These are phyloP conservation scores for Cutaneotrichosporon sp. DNA, from an alignment of 1,284 basidiomycete genomes.

Conservation along the genomic window DNA sequence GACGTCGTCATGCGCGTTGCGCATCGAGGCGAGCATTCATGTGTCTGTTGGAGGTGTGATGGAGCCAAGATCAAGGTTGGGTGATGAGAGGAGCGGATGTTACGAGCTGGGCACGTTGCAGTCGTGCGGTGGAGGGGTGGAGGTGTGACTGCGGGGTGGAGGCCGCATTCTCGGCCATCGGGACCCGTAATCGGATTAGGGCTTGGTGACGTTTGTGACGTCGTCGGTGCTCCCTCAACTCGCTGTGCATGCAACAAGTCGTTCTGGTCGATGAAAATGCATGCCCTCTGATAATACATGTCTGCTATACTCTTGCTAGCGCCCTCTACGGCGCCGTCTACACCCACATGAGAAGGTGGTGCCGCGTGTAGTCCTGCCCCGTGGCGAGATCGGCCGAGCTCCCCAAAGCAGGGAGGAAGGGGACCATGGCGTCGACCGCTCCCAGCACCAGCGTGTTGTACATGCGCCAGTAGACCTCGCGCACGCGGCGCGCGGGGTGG, in stretches of 20 bases:
- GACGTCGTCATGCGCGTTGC: constrained; percentile 3
- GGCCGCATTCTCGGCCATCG: neutral
- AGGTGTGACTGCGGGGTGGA: neutral
- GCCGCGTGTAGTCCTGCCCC: constrained; percentile 77
- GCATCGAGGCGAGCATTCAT: neutral
- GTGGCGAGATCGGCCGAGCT: constrained; percentile 78
- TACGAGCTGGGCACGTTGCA: neutral
- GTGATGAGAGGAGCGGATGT: neutral
- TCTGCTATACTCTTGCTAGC: neutral
- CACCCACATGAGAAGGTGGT: constrained; percentile 66
- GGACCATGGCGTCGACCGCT: constrained; percentile 84
- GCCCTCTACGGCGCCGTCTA: constrained; percentile 20
- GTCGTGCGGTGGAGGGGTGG: too few species aligned
- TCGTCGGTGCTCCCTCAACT: too few species aligned
- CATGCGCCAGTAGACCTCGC: constrained; percentile 92
- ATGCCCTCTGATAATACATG: constrained; percentile 8
- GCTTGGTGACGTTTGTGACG: too few species aligned
- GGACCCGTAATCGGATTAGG: neutral
- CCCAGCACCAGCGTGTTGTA: constrained; percentile 87
- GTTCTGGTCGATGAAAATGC: neutral
- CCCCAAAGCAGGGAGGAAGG: constrained; percentile 88
- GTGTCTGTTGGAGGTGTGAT: neutral
- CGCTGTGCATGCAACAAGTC: too few species aligned
- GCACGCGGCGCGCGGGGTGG: constrained; percentile 93
- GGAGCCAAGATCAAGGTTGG: neutral